phyloP scores from a whole-genome alignment of 2,329 filamentous ascomycete genomes.

The Cladosporium cucumerinum region DNA sequence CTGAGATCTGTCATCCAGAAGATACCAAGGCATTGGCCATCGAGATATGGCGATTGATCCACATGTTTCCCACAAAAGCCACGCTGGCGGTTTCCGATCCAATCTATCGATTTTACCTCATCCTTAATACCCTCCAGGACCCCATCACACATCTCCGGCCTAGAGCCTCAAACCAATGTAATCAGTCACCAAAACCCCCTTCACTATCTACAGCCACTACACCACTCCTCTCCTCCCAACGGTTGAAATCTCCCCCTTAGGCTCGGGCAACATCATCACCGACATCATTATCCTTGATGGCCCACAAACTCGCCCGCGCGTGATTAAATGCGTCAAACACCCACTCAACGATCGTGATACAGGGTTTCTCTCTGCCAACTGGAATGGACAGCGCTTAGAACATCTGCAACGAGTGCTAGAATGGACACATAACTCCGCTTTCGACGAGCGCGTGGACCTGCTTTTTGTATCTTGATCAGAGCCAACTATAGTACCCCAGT shows the following conservation, averaged over 20 bases:
- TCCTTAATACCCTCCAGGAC: too few species aligned
- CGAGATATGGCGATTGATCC: not conserved
- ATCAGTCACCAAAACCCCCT: not conserved
- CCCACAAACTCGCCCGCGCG: not conserved
- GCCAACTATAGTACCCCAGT: not conserved
- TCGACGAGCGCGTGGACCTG: not conserved
- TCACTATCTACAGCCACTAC: not conserved
- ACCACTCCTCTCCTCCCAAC: not conserved
- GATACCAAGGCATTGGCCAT: not conserved
- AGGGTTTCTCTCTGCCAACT: not conserved
- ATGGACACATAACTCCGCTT: not conserved
- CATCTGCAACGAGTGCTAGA: not conserved
- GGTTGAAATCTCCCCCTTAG: not conserved
- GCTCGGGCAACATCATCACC: not conserved
- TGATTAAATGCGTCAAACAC: not conserved
- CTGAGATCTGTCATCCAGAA: not conserved
- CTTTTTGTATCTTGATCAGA: not conserved
- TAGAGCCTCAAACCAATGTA: too few species aligned
- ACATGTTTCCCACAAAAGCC: too few species aligned
- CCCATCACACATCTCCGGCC: too few species aligned
- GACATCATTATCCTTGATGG: not conserved
- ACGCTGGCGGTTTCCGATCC: too few species aligned
- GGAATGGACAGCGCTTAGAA: not conserved
- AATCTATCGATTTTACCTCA: too few species aligned
- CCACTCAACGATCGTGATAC: not conserved